These are phyloP conservation scores for Boletus sp. DNA, from an alignment of 768 basidiomycete genomes.

Conservation along the genomic window DNA sequence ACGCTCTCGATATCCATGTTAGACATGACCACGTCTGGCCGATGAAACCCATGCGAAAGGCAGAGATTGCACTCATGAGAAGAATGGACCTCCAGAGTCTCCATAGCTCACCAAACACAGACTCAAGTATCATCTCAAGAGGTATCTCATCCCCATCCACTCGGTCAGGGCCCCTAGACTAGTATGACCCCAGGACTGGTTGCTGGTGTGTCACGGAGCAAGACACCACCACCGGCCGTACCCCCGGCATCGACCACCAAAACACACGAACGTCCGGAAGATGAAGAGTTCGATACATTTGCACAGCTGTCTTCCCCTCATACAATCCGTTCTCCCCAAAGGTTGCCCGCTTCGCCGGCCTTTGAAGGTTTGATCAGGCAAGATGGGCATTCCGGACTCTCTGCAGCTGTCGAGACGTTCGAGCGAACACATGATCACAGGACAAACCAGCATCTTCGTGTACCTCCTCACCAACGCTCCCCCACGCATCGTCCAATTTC, in stretches of 20 bases:
- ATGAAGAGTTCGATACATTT: constrained; percentile 13
- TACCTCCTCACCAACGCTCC: constrained; percentile 1
- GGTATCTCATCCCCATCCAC: constrained; percentile 13
- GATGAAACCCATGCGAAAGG: constrained; percentile 40
- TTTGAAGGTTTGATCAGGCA: constrained; percentile 17
- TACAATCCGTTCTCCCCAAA: constrained; percentile 7
- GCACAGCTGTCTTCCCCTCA: constrained; percentile 23
- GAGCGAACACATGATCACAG: constrained; percentile 13
- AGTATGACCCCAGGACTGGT: constrained; percentile 5
- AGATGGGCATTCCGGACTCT: constrained; percentile 1
- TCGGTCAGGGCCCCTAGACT: neutral
- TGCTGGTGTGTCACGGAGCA: neutral
- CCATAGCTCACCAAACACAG: constrained; percentile 12
- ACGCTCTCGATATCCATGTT: constrained; percentile 45
- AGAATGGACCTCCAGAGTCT: constrained; percentile 38
- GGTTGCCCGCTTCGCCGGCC: constrained; percentile 19
- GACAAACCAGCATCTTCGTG: neutral
- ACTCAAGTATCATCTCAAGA: constrained; percentile 13
- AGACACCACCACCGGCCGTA: neutral
- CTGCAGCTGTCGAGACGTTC: constrained; percentile 18
- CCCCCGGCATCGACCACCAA: neutral
- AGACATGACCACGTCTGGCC: constrained; percentile 44
- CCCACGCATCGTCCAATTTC: constrained; percentile 16
- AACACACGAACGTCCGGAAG: neutral
- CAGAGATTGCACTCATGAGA: constrained; percentile 42